Percentiles rank a stretch among this genome's conserved stretches.
These are phyloP conservation scores for Colletotrichum sojae DNA, from an alignment of 2,329 filamentous ascomycete genomes.

Conservation along the genomic window DNA sequence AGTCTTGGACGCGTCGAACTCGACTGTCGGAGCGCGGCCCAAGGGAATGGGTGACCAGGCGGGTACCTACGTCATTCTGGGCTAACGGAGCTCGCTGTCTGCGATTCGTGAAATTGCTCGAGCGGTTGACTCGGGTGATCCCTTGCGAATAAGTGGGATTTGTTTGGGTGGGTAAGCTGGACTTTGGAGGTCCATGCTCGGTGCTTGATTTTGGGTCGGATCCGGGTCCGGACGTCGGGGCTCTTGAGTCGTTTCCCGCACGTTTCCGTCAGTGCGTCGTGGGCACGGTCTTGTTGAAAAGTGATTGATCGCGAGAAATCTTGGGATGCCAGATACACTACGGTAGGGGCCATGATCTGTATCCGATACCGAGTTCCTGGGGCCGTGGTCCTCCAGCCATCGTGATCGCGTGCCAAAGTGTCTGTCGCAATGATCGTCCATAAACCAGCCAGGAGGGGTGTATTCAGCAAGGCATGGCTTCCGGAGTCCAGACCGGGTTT, in stretches of 20 bases:
- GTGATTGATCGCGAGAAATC: slow-evolving; percentile 18
- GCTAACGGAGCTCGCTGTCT: slow-evolving; percentile 18
- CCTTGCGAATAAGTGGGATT: slow-evolving; percentile 12
- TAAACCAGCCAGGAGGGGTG: background rate
- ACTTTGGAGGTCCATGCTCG: slow-evolving; percentile 11
- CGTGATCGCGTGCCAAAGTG: background rate
- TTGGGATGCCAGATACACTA: slow-evolving; percentile 4
- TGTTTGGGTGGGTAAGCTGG: slow-evolving; percentile 16
- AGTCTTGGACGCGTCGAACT: slow-evolving; percentile 1
- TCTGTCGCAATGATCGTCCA: background rate
- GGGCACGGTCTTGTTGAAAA: slow-evolving; percentile 21
- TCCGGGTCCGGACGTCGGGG: slow-evolving; percentile 22
- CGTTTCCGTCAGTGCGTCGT: slow-evolving; percentile 14
- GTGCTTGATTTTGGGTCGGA: slow-evolving; percentile 20
- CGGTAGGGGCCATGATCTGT: background rate
- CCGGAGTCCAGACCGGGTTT: background rate
- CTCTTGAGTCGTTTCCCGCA: background rate
- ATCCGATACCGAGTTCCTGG: background rate
- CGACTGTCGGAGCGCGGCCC: slow-evolving; percentile 30
- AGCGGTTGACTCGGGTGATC: slow-evolving; percentile 11
- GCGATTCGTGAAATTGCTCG: background rate
- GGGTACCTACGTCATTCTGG: slow-evolving; percentile 37
- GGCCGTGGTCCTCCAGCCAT: background rate
- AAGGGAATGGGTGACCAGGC: slow-evolving; percentile 25
- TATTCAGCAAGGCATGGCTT: background rate